Evolutionary conservation across 1,284 basidiomycete species (phyloP), one percentile per base, ranked within the genome.

Genomic region (Coniferiporia sulphurascens): DNA sequence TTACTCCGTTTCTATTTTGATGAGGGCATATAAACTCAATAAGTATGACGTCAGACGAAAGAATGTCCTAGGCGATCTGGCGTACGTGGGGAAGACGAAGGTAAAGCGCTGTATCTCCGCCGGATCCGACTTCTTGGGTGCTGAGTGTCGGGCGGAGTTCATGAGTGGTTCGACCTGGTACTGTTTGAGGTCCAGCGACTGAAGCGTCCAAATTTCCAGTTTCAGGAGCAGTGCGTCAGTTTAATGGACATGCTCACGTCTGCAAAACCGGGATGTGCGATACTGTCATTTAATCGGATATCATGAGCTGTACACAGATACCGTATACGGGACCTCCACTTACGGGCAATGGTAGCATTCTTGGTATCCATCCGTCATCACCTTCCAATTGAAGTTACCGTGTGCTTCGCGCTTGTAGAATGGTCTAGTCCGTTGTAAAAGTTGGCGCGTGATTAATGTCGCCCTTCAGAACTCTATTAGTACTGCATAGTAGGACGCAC

Each of bases 341-440:
- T 48, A 62, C 36, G 53, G 56, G 59, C 67, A 68, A 36, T 67
- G 65, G 48, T 67, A 67, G 58, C 67, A 68, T 48, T 68, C 67
- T 55, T 69, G 66, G 56, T 68, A 69, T 5, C 67, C 67, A 52
- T 69, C 68, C 63, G 65, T 68, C 13, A 68, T 55, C 1, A 65
- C 58, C 36, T 64, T 64, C 63, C 63, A 64, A 52, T 64, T 64
- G 46, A 59, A 61, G 53, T 62, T 53, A 13, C 63, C 63, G 52
- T 44, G 35, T 15, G 50, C 48, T 52, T 49, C 9, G 8, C 59
- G 44, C 19, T 46, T 41, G 52, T 56, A 60, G 27, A 35, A 51
- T 5, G 49, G 51, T 38, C 57, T 57, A 36, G 13, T 32, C 48
- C 50, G 49, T 17, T 48, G 43, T 35, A n/a, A 36, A 48, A 48